A percentile compares a stretch with the other conserved stretches of the same genome.
These are phyloP conservation scores for Coemansia sp. DNA, from an alignment of 192 early-diverging fungal species.

Conservation along the genomic window DNA sequence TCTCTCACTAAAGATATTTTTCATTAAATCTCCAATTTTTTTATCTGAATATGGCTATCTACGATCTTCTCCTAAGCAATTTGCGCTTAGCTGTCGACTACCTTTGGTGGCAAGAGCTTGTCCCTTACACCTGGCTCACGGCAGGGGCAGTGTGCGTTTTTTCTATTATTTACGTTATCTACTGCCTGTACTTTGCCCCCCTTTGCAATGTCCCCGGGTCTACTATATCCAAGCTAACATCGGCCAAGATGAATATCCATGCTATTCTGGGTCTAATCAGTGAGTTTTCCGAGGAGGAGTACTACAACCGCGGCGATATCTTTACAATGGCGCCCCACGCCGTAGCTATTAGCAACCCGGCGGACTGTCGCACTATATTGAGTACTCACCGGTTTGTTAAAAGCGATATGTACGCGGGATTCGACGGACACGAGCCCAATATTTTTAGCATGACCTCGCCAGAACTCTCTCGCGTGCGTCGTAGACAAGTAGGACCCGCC, in stretches of 20 bases:
- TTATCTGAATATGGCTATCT: constrained; percentile 1
- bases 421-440: constrained; percentile 19
- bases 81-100: background rate
- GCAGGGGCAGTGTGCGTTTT: background rate
- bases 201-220: constrained; percentile 27
- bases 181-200: constrained; percentile 27
- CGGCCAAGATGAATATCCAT: constrained; percentile 5
- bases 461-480: constrained; percentile 20
- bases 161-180: constrained; percentile 2
- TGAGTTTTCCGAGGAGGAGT: constrained; percentile 19
- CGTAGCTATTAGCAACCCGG: constrained; percentile 31
- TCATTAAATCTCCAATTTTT: background rate
- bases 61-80: background rate
- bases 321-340: constrained; percentile 29
- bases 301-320: constrained; percentile 46
- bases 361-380: constrained; percentile 28
- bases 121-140: background rate
- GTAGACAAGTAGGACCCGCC: constrained; percentile 32
- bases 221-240: constrained; percentile 10
- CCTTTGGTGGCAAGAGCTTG: background rate
- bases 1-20: background rate
- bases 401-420: constrained; percentile 23
- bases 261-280: constrained; percentile 14
- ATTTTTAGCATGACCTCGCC: constrained; percentile 35
- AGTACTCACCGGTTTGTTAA: constrained; percentile 36